A percentile compares a stretch with the other conserved stretches of the same genome.
Evolutionary conservation across 495 filamentous ascomycete genomes (phyloP).

Genomic region (Aspergillus conjunctus): DNA sequence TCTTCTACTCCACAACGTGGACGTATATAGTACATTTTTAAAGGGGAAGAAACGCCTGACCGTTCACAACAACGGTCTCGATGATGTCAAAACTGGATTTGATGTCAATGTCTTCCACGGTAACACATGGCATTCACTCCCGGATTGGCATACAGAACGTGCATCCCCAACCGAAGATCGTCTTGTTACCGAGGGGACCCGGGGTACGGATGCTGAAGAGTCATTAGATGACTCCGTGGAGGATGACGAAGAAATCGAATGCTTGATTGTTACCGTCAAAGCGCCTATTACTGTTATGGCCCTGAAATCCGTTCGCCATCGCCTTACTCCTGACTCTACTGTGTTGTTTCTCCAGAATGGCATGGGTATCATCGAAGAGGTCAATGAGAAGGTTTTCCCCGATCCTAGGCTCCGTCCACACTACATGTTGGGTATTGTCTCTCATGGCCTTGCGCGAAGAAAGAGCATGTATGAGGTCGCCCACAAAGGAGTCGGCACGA

Average conservation of each 20-base stretch:
- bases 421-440: constrained; percentile 74
- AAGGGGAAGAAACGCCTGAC: constrained; percentile 34
- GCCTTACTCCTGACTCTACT: constrained; percentile 72
- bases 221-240: constrained; percentile 22
- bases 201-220: constrained; percentile 10
- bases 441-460: constrained; percentile 60
- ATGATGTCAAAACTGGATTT: constrained; percentile 45
- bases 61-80: constrained; percentile 40
- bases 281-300: constrained; percentile 57
- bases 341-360: constrained; percentile 82
- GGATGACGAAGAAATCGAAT: constrained; percentile 60
- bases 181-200: not conserved
- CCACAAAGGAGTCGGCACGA: constrained; percentile 65
- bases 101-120: constrained; percentile 42
- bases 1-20: constrained; percentile 51
- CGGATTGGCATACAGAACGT: constrained; percentile 32
- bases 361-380: constrained; percentile 74
- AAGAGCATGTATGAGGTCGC: constrained; percentile 59
- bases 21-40: constrained; percentile 33
- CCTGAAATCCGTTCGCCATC: constrained; percentile 58
- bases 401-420: constrained; percentile 64
- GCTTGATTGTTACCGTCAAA: constrained; percentile 74
- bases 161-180: not conserved
- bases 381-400: constrained; percentile 69
- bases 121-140: constrained; percentile 36